These are phyloP conservation scores for Spergularia azorica DNA, from an alignment of 179 eudicot species.

Conservation along the genomic window DNA sequence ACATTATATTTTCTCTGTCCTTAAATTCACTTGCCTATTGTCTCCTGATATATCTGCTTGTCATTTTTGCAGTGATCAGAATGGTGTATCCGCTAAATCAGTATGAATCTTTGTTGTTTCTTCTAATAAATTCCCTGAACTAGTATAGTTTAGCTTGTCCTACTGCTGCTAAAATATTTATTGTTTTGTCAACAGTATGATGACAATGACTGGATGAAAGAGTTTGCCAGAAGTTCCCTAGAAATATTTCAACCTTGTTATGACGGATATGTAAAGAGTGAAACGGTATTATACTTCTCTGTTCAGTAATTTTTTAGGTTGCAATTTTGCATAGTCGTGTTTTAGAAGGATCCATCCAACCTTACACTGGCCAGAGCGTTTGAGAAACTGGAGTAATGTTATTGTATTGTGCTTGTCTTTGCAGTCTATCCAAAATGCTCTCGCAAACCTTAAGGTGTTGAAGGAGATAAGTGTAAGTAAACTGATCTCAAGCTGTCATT, in stretches of 20 bases:
- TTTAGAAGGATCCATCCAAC: too few species aligned
- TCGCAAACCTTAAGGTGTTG: slow-evolving; percentile 8
- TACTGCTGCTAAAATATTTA: background rate
- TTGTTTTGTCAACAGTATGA: slow-evolving; percentile 7
- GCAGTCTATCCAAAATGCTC: slow-evolving; percentile 25
- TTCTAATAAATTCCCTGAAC: background rate
- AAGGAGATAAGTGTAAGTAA: slow-evolving; percentile 13
- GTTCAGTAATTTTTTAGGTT: background rate
- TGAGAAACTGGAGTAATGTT: too few species aligned
- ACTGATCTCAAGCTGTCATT: background rate
- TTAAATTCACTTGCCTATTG: background rate
- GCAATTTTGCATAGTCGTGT: too few species aligned
- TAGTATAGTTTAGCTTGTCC: background rate
- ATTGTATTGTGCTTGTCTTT: background rate
- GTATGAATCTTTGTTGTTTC: background rate
- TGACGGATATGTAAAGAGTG: slow-evolving; percentile 41
- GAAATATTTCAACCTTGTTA: slow-evolving; percentile 37
- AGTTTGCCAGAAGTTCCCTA: slow-evolving; percentile 29
- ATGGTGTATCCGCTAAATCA: background rate
- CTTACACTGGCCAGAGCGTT: too few species aligned
- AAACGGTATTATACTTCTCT: slow-evolving; percentile 22
- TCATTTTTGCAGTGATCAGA: slow-evolving; percentile 13
- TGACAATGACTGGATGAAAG: slow-evolving; percentile 20
- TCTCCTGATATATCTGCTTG: background rate
- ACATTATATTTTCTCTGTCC: too few species aligned